Conservation (phyloP, 257 asterid genomes). For the Dorcoceras hygrometricum region DNA sequence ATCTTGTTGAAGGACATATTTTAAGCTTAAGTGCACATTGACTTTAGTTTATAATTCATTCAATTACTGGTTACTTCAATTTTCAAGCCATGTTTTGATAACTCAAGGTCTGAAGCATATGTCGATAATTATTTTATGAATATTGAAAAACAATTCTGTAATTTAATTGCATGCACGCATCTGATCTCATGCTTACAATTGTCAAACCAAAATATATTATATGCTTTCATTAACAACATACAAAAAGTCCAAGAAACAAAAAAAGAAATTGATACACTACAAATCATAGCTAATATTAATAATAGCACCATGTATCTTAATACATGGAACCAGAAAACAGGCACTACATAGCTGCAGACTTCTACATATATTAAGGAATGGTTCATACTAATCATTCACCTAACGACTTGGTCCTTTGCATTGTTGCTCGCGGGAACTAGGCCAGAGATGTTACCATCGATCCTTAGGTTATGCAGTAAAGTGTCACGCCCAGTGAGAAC, state of each 20-base stretch:
- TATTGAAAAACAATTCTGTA: no score
- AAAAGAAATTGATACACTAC: constrained; percentile 23
- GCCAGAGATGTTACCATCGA: constrained; percentile 35
- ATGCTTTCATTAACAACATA: constrained; percentile 30
- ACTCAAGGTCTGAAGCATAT: no score
- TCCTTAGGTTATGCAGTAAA: constrained; percentile 69
- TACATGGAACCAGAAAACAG: constrained; percentile 26
- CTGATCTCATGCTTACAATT: no score
- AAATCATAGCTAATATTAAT: constrained; percentile 26
- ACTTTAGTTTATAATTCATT: no score
- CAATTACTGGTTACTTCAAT: no score
- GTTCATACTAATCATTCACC: constrained; percentile 29
- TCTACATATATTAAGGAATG: constrained; percentile 23
- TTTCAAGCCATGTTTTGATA: no score
- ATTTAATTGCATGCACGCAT: no score
- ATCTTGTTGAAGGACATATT: no score
- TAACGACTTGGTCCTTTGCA: constrained; percentile 33
- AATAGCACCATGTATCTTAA: constrained; percentile 11
- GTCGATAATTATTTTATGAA: no score
- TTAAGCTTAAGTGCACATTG: no score
- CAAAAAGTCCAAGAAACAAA: constrained; percentile 22
- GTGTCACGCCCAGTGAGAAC: constrained; percentile 73
- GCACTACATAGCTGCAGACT: constrained; percentile 24
- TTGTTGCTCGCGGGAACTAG: constrained; percentile 27
- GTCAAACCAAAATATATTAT: not conserved